Evolutionary conservation across 768 basidiomycete species (phyloP), one percentile per base, ranked within the genome.

Genomic region (Boletus patriciae): DNA sequence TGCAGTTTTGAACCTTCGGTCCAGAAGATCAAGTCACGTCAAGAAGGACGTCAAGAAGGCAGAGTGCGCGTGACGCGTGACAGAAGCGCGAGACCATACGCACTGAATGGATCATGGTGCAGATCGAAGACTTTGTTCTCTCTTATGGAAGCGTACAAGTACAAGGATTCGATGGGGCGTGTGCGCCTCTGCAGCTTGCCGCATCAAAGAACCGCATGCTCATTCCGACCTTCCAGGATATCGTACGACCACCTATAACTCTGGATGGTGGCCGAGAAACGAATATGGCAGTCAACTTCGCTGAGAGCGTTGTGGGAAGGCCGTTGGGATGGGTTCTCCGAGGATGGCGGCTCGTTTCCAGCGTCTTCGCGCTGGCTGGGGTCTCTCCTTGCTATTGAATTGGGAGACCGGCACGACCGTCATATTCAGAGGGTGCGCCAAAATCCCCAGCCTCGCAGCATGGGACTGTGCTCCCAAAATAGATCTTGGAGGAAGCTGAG

Each of bases 61-160:
- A 10, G 33, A 2, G 13, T 25, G 9, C 38, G 10, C 31, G 8
- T 21, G 41, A 33, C 25, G 46, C 34, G 31, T 12, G 40, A 50
- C 55, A 37, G 54, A 55, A 46, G 54, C 38, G 15, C 33, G 29
- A 53, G 64, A n/a, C n/a, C n/a, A 57, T 43, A 49, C 9, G 49
- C 46, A 41, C n/a, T n/a, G n/a, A 34, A 56, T 16, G 19, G 55
- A 57, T 67, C 65, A 57, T 53, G 56, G 42, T 49, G 33, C 44
- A 50, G 50, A 65, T 61, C 45, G 33, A 57, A 52, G 23, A 15
- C 31, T 6, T 19, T 40, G 18, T 44, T 33, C 40, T 42, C 42
- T 11, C 31, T 54, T 44, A 53, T 37, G 47, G 25, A 41, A 21
- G 34, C 18, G 11, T 37, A 19, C 31, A 45, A n/a, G 25, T 13